Conservation (phyloP, 148 eudicot species). For the Vaccinium macrocarpon region DNA sequence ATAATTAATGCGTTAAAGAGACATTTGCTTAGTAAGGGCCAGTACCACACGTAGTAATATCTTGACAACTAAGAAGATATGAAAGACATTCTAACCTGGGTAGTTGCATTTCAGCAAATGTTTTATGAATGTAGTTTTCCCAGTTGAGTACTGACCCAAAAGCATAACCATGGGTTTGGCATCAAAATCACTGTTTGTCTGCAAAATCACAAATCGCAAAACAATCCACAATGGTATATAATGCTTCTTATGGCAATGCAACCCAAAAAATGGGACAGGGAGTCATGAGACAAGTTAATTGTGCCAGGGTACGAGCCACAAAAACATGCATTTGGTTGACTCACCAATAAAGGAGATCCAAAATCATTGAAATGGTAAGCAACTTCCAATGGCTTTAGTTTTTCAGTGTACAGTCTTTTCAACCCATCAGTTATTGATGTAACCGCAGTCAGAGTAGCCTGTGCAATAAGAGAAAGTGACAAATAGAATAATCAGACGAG, state of each 20-base stretch:
- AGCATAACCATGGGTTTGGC: slow-evolving; percentile 99
- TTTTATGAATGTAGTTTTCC: slow-evolving; percentile 93
- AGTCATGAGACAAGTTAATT: background rate
- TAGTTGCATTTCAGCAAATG: slow-evolving; percentile 81
- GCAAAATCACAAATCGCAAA: slow-evolving; percentile 18
- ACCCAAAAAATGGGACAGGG: background rate
- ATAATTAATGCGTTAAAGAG: background rate
- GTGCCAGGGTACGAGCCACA: background rate
- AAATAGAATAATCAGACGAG: slow-evolving; percentile 6
- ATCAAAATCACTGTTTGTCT: slow-evolving; percentile 87
- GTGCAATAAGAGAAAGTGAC: slow-evolving; percentile 5
- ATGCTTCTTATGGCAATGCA: background rate
- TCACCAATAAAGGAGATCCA: slow-evolving; percentile 80
- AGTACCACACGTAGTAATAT: background rate
- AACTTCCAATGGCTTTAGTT: slow-evolving; percentile 84
- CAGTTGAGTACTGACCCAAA: slow-evolving; percentile 97
- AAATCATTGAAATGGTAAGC: slow-evolving; percentile 82
- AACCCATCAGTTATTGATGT: slow-evolving; percentile 88
- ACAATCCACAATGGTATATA: background rate
- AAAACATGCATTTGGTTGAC: slow-evolving; percentile 17
- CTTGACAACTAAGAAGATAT: background rate
- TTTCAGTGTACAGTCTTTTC: slow-evolving; percentile 76
- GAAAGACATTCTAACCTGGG: slow-evolving; percentile 55
- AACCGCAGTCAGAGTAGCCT: slow-evolving; percentile 54
- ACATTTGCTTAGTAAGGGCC: background rate